Base-by-base conservation (phyloP, 176 grass and related monocot genomes). In the Cenchrus americanus region DNA sequence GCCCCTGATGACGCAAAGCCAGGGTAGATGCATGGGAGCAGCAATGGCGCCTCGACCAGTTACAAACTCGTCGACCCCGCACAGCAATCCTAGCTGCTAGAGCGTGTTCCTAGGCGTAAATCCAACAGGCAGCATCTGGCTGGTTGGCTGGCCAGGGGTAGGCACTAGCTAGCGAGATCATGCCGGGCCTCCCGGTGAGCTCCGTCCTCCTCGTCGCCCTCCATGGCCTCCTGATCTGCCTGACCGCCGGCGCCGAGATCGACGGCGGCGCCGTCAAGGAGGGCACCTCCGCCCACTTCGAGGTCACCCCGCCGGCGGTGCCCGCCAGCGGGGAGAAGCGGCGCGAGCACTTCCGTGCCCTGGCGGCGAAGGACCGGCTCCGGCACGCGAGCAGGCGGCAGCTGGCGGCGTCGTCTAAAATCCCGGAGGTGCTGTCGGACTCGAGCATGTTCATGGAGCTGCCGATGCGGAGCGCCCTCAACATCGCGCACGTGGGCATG, bases 401-500 rank as follows among this genome's bases (percentile, higher is more conserved):
- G 64, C 37, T 18, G 18, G 13, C 19, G 19, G 65, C 57, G 75
- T 60, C 64, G 24, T 59, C 42, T 42, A 79, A 85, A 75, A 17
- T 86, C 57, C 60, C 83, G 4, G 66, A 82, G 26, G 12, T 78
- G 24, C 64, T 87, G 89, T 70, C 81, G 9, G 52, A 18, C 32
- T 50, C 81, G 3, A 58, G 71, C 27, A 67, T 10, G 80, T 98
- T 98, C 61, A 10, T 12, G n/a, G 87, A 81, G 80, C 90, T 98
- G 83, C 96, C 93, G 0, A 94, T 94, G 78, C 83, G 89, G 50
- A 90, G 76, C 85, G 81, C 87, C 8, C 50, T 86, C 8, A 82
- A 90, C 49, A 82, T 90, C 69, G 46, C 86, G 6, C 63, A 87
- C 46, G 85, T 80, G 1, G 93, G 85, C 77, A 79, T 93, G 76